Evolutionary conservation across 768 basidiomycete species (phyloP).

Genomic region (Chalciporus chontae): DNA sequence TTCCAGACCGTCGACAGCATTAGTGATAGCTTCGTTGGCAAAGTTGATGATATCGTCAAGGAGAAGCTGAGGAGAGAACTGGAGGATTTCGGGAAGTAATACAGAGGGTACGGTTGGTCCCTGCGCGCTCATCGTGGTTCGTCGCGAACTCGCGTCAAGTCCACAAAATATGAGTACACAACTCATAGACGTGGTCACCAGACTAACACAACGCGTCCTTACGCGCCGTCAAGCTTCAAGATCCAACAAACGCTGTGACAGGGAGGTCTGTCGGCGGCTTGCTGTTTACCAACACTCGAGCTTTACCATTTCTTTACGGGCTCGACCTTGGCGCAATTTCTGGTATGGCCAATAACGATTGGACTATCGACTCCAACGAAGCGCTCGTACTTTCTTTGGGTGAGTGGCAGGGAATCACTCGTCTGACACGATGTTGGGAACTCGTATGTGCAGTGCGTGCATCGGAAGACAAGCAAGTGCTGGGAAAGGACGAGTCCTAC

Average conservation of each 20-base stretch:
- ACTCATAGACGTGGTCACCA: no score
- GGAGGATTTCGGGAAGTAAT: slow-evolving; percentile 53
- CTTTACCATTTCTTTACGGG: background rate
- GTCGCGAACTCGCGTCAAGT: background rate
- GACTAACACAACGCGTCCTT: no score
- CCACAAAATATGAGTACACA: slow-evolving; percentile 24
- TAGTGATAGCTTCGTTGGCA: slow-evolving; percentile 73
- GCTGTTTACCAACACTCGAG: background rate
- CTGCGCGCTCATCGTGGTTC: slow-evolving; percentile 25
- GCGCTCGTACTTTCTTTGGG: slow-evolving; percentile 74
- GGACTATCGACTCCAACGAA: slow-evolving; percentile 79
- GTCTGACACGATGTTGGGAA: slow-evolving; percentile 2
- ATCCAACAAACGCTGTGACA: background rate
- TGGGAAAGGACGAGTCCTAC: slow-evolving; percentile 55
- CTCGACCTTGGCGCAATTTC: background rate
- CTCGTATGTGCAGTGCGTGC: slow-evolving; percentile 54
- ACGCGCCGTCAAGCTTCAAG: no score
- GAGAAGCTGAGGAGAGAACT: slow-evolving; percentile 79
- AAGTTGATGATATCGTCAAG: slow-evolving; percentile 86
- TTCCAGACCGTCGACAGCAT: slow-evolving; percentile 78
- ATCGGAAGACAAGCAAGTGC: slow-evolving; percentile 55
- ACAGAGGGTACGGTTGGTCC: slow-evolving; percentile 25
- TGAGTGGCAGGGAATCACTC: slow-evolving; percentile 27
- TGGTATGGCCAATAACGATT: slow-evolving; percentile 40
- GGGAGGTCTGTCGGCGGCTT: background rate